phyloP scores from a whole-genome alignment of 2,329 filamentous ascomycete species.

The Colletotrichum euphorbiae region DNA sequence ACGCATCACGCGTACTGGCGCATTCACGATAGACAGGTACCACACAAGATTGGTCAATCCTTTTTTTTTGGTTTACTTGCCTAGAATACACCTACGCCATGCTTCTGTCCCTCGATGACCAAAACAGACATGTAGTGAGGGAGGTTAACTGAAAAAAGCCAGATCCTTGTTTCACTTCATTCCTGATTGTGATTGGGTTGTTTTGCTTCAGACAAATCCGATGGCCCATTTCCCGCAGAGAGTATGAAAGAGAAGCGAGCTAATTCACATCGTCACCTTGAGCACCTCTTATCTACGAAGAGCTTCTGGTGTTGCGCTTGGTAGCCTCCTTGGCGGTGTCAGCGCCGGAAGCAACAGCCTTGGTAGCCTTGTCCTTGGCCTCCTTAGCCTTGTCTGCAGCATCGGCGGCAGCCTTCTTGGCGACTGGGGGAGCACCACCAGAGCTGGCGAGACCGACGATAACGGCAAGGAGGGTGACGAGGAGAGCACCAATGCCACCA shows the following conservation, averaged over 20 bases:
- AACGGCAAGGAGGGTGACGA: slow-evolving; percentile 77
- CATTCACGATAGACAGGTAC: no score
- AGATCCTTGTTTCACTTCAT: slow-evolving; percentile 23
- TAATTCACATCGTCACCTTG: slow-evolving; percentile 28
- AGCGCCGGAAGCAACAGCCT: slow-evolving; percentile 69
- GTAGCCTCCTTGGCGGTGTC: slow-evolving; percentile 82
- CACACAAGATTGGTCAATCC: slow-evolving; percentile 20
- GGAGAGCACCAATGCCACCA: slow-evolving; percentile 78
- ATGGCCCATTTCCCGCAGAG: slow-evolving; percentile 13
- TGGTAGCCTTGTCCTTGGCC: slow-evolving; percentile 78
- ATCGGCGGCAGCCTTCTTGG: slow-evolving; percentile 76
- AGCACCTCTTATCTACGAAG: slow-evolving; percentile 55
- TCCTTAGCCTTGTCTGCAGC: slow-evolving; percentile 79
- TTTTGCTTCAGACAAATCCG: slow-evolving; percentile 22
- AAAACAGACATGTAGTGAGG: slow-evolving; percentile 34
- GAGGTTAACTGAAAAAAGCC: slow-evolving; percentile 34
- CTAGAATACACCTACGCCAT: slow-evolving; percentile 39
- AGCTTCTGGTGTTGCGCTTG: slow-evolving; percentile 70
- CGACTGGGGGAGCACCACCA: slow-evolving; percentile 71
- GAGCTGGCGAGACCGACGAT: slow-evolving; percentile 74
- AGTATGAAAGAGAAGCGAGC: slow-evolving; percentile 34
- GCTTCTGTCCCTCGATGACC: slow-evolving; percentile 36
- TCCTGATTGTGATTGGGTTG: slow-evolving; percentile 12
- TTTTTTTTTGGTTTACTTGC: slow-evolving; percentile 24
- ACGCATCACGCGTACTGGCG: no score